Evolutionary conservation across 202 grass and related monocot species (phyloP).

Genomic region (Panicum hallii): DNA sequence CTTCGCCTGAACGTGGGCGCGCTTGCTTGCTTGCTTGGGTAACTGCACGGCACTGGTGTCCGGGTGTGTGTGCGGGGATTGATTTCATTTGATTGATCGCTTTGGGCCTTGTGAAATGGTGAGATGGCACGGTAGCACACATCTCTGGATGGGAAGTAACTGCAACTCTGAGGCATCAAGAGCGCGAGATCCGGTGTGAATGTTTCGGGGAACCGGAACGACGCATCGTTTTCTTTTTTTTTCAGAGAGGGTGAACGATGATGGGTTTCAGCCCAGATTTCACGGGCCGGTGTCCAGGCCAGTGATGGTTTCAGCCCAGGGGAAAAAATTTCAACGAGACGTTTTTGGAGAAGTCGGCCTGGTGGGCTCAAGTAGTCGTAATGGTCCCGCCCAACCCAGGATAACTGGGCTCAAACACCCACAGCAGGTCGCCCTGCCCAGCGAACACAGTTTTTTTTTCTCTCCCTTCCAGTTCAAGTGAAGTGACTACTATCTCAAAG

Average conservation of each 20-base stretch:
- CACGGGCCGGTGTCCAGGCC: not conserved
- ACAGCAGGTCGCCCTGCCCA: not conserved
- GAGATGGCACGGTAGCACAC: not conserved
- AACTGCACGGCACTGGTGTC: constrained; percentile 24
- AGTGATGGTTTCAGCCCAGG: not conserved
- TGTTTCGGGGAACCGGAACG: not conserved
- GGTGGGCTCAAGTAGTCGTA: not conserved
- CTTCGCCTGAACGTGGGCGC: constrained; percentile 12
- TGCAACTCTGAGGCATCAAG: constrained; percentile 24
- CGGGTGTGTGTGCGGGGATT: not conserved
- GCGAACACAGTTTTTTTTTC: too few relatives aligned
- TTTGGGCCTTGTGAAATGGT: not conserved
- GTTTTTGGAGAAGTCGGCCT: not conserved
- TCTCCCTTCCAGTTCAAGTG: too few relatives aligned
- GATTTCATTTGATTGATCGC: not conserved
- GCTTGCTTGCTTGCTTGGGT: constrained; percentile 13
- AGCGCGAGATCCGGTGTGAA: constrained; percentile 2
- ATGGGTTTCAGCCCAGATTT: not conserved
- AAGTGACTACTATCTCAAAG: too few relatives aligned
- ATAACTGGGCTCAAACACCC: not conserved
- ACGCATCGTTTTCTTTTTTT: not conserved
- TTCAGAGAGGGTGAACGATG: not conserved
- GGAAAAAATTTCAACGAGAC: not conserved
- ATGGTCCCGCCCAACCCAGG: too few relatives aligned
- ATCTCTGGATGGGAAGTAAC: constrained; percentile 18